A percentile compares a stretch with the other conserved stretches of the same genome.
Evolutionary conservation across 164 flowering plant genomes (phyloP).

Genomic region (Santalum album): DNA sequence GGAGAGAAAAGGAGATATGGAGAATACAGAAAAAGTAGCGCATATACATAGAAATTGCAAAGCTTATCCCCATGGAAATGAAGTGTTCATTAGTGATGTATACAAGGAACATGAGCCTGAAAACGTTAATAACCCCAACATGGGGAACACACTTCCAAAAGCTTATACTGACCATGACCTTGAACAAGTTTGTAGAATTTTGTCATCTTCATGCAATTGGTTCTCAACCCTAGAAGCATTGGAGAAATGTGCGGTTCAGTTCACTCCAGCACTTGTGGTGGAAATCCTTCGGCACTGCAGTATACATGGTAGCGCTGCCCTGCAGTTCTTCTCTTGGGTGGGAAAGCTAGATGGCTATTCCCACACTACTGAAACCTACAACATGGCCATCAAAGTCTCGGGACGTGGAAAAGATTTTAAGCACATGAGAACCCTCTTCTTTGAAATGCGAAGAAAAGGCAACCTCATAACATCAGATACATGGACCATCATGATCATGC

Average conservation of each 20-base stretch:
- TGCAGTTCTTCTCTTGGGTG: slow-evolving; percentile 73
- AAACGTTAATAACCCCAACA: slow-evolving; percentile 5
- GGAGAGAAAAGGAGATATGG: slow-evolving; percentile 41
- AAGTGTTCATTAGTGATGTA: slow-evolving; percentile 11
- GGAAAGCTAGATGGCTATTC: slow-evolving; percentile 40
- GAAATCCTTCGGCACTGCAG: slow-evolving; percentile 38
- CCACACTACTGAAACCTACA: slow-evolving; percentile 61
- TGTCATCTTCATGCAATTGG: slow-evolving; percentile 56
- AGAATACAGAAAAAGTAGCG: slow-evolving; percentile 31
- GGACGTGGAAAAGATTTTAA: slow-evolving; percentile 74
- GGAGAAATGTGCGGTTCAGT: slow-evolving; percentile 31
- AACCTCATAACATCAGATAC: slow-evolving; percentile 48
- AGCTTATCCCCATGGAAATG: slow-evolving; percentile 16
- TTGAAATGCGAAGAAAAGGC: slow-evolving; percentile 70
- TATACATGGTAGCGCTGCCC: slow-evolving; percentile 34
- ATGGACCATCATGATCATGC: slow-evolving; percentile 85
- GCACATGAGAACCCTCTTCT: slow-evolving; percentile 64
- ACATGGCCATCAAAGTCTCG: slow-evolving; percentile 72
- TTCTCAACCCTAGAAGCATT: slow-evolving; percentile 37
- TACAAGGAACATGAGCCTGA: slow-evolving; percentile 1
- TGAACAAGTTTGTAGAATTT: slow-evolving; percentile 33
- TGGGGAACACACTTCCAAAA: slow-evolving; percentile 12
- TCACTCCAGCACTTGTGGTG: slow-evolving; percentile 58
- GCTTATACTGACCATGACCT: slow-evolving; percentile 28
- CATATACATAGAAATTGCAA: slow-evolving; percentile 21